Evolutionary conservation across 208 protist species (phyloP), one percentile per base, ranked within the genome.

Genomic region (Trypanosoma brucei): DNA sequence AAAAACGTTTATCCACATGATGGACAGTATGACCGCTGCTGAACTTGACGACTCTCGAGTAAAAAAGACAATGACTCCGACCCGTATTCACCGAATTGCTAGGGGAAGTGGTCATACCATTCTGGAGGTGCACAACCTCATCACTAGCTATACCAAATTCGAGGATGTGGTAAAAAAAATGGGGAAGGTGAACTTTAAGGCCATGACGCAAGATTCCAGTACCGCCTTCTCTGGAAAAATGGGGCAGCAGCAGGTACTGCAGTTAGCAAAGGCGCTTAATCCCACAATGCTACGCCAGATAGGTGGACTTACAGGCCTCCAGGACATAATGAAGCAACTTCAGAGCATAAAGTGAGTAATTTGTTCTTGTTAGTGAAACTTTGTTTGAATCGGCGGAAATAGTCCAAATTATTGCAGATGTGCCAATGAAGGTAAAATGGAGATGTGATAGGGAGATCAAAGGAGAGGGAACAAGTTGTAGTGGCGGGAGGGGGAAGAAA

Each of bases 11-110:
- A 94, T 98, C 59, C 94, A 92, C 66, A 98, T 99, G 50, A 86
- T 99, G 80, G 97, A 98, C 72, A 96, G 84, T 70, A 98, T 99
- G 92, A 98, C 90, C 3, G 79, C 92, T 33, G 86, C 92, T 31
- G 96, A 96, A 72, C 62, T 96, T 30, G 89, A 96, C 57, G 76
- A 88, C n/a, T 62, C 39, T n/a, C 92, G 92, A 59, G 89, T 95
- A 40, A 93, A 92, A 62, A 96, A 96, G 61, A 81, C 84, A 58
- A 93, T 96, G 87, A 95, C 88, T 1, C 81, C 86, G 9, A 81
- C 83, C 13, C 82, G 92, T 38, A 84, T 94, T 44, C 77, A 86
- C 62, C 84, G 92, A 55, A 91, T 96, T 40, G 86, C 87, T 5
- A 82, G 86, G 38, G 92, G 92, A 39, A 89, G 82, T 62, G 92